Percentiles rank a stretch among this genome's conserved stretches.
Evolutionary conservation across 352 stramenopile genomes (phyloP).

Genomic region (Phytophthora fragariaefolia): DNA sequence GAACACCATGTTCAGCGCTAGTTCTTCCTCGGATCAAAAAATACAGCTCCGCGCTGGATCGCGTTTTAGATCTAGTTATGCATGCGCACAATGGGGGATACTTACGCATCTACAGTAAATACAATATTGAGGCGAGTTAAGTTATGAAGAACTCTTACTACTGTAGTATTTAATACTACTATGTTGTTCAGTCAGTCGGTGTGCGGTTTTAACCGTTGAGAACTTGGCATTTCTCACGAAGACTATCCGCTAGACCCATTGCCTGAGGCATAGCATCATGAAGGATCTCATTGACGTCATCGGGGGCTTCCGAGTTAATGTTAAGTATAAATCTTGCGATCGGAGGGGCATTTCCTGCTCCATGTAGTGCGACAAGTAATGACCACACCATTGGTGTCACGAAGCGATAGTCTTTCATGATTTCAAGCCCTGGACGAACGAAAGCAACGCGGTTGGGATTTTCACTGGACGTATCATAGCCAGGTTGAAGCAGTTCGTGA

Average conservation of each 20-base stretch:
- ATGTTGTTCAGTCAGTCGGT: background rate
- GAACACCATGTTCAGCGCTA: too few relatives aligned
- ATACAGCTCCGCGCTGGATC: too few relatives aligned
- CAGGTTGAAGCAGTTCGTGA: conserved; percentile 52
- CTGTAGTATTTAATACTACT: too few relatives aligned
- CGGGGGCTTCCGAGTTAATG: conserved; percentile 39
- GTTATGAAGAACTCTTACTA: too few relatives aligned
- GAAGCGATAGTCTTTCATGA: conserved; percentile 67
- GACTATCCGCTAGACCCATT: conserved; percentile 31
- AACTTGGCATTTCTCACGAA: conserved; percentile 53
- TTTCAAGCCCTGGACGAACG: conserved; percentile 45
- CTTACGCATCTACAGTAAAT: too few relatives aligned
- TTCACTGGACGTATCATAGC: conserved; percentile 11
- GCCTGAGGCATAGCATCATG: conserved; percentile 43
- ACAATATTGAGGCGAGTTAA: too few relatives aligned
- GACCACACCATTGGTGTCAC: conserved; percentile 84
- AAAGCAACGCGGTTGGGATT: conserved; percentile 49
- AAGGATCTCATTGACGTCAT: conserved; percentile 40
- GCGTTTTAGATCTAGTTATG: too few relatives aligned
- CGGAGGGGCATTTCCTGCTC: conserved; percentile 46
- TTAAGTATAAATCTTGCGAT: conserved; percentile 47
- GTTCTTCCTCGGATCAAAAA: too few relatives aligned
- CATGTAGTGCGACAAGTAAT: conserved; percentile 67
- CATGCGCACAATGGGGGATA: too few relatives aligned
- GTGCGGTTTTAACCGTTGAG: conserved; percentile 13